These are phyloP conservation scores for Penicillium sumatraense DNA, from an alignment of 2,329 filamentous ascomycete genomes.

Conservation along the genomic window DNA sequence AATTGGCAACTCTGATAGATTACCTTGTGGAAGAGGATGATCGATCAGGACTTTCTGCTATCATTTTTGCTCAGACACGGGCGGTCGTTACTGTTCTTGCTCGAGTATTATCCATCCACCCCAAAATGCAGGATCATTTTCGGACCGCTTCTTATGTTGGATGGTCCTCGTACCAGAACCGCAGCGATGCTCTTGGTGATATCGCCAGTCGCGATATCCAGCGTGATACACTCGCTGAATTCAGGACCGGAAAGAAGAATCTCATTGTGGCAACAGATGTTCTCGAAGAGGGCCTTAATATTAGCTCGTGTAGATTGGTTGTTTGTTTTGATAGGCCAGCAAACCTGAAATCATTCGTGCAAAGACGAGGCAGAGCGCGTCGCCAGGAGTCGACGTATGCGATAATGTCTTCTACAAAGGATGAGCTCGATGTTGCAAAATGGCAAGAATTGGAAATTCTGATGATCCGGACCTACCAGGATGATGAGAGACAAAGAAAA, in stretches of 20 bases:
- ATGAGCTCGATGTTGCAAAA: constrained; percentile 42
- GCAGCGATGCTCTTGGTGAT: constrained; percentile 55
- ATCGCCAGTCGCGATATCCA: constrained; percentile 55
- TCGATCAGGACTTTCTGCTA: constrained; percentile 56
- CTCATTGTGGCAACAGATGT: constrained; percentile 63
- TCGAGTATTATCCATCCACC: constrained; percentile 60
- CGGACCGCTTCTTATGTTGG: constrained; percentile 50
- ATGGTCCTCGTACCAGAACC: constrained; percentile 46
- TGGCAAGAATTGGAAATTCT: constrained; percentile 72
- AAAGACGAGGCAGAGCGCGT: constrained; percentile 67
- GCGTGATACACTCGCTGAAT: constrained; percentile 57
- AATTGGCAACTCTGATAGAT: constrained; percentile 61
- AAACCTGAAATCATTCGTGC: constrained; percentile 68
- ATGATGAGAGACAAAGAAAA: constrained; percentile 61
- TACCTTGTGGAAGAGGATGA: constrained; percentile 53
- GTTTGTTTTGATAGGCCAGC: constrained; percentile 66
- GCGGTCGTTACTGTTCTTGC: constrained; percentile 64
- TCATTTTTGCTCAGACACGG: constrained; percentile 71
- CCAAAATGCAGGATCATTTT: constrained; percentile 53
- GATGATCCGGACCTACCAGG: constrained; percentile 73
- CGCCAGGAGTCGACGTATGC: constrained; percentile 59
- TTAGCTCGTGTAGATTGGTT: constrained; percentile 67
- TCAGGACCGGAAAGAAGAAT: constrained; percentile 58
- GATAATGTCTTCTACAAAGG: constrained; percentile 52
- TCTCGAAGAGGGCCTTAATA: constrained; percentile 65